A percentile compares a stretch with the other conserved stretches of the same genome.
Evolutionary conservation across 2,329 filamentous ascomycete species (phyloP).

Genomic region (Penicillium verrucosum): DNA sequence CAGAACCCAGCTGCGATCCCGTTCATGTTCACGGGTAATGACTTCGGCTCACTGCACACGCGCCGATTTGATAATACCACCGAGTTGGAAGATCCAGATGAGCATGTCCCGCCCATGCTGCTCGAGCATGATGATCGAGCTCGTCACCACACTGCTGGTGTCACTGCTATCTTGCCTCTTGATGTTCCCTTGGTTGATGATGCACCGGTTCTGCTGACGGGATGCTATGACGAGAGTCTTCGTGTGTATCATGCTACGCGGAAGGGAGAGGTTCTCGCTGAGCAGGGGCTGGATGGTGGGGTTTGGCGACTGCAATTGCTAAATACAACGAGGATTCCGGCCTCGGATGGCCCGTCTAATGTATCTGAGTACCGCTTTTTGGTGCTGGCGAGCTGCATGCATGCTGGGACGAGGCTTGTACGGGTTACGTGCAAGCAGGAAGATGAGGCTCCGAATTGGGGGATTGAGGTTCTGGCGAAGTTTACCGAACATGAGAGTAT

Average conservation of each 20-base stretch:
- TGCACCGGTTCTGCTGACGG: conserved; percentile 67
- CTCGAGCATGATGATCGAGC: conserved; percentile 44
- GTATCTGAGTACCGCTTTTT: conserved; percentile 35
- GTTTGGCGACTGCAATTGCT: conserved; percentile 78
- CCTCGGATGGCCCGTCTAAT: neutral
- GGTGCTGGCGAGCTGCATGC: conserved; percentile 90
- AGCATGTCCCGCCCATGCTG: conserved; percentile 15
- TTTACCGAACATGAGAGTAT: conserved; percentile 90
- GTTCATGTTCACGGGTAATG: conserved; percentile 40
- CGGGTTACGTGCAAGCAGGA: conserved; percentile 35
- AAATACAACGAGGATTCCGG: conserved; percentile 1
- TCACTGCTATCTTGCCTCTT: conserved; percentile 80
- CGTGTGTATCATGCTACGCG: conserved; percentile 54
- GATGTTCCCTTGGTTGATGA: conserved; percentile 40
- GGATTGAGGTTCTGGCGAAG: conserved; percentile 62
- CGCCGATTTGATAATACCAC: conserved; percentile 29
- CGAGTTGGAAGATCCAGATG: conserved; percentile 11
- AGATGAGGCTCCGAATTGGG: conserved; percentile 49
- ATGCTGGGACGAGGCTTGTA: conserved; percentile 73
- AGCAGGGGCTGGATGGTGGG: conserved; percentile 68
- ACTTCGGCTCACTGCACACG: conserved; percentile 38
- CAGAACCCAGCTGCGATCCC: conserved; percentile 10
- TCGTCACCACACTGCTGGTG: conserved; percentile 72
- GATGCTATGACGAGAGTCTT: conserved; percentile 85
- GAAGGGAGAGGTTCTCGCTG: conserved; percentile 55